A percentile compares a stretch with the other conserved stretches of the same genome.
Evolutionary conservation across 2,329 filamentous ascomycete genomes (phyloP).

Genomic region (Nannizziopsis barbatae): DNA sequence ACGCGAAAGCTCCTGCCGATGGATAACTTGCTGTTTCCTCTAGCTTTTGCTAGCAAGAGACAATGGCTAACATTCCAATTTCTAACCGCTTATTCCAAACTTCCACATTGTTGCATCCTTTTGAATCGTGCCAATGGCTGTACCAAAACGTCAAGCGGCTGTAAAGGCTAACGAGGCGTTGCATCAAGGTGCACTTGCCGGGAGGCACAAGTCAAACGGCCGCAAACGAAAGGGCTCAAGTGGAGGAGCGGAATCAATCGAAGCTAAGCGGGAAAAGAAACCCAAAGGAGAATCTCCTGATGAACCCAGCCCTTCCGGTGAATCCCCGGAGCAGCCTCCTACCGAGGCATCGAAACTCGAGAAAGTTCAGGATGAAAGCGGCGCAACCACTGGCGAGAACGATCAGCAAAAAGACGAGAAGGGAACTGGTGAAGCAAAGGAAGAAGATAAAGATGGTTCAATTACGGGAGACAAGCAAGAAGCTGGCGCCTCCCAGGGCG

Average conservation of each 20-base stretch:
- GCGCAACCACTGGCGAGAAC: conserved; percentile 7
- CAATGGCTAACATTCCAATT: not conserved
- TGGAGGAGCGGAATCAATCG: conserved; percentile 17
- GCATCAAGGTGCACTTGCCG: conserved; percentile 23
- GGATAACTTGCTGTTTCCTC: too few species aligned
- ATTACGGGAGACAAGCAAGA: conserved; percentile 9
- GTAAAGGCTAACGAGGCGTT: conserved; percentile 36
- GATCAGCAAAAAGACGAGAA: conserved; percentile 18
- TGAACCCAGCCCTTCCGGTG: conserved; percentile 1
- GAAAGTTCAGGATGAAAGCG: conserved; percentile 8
- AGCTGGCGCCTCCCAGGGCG: conserved; percentile 4
- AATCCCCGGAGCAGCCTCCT: conserved; percentile 11
- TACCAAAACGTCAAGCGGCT: conserved; percentile 35
- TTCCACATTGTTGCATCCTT: not conserved
- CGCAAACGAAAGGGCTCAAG: conserved; percentile 32
- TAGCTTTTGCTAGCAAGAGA: not conserved
- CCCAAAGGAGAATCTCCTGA: conserved; percentile 10
- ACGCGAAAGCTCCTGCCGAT: not conserved
- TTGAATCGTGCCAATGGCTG: conserved; percentile 24
- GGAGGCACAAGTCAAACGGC: conserved; percentile 22
- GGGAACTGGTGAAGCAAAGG: conserved; percentile 11
- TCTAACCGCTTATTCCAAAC: not conserved
- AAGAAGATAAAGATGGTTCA: not conserved
- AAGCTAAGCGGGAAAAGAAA: conserved; percentile 32
- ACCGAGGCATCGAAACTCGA: conserved; percentile 19